phyloP scores from a whole-genome alignment of 805 yeast species.

The Zygosaccharomyces lentus region DNA sequence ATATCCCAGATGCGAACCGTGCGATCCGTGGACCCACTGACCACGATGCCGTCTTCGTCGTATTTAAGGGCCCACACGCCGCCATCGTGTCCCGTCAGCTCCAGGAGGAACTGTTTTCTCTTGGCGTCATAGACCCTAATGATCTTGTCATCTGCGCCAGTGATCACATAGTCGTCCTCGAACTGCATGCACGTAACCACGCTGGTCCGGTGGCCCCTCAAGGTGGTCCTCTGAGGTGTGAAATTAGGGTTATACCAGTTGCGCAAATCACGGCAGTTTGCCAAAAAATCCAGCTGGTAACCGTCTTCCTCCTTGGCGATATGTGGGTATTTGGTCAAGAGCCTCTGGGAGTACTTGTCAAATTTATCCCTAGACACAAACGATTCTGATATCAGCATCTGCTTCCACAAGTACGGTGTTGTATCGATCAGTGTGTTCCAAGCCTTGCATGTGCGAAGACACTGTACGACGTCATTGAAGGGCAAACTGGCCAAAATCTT shows the following conservation, averaged over 20 bases:
- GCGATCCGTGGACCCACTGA: conserved; percentile 92
- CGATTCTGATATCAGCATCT: conserved; percentile 57
- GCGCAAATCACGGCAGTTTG: conserved; percentile 51
- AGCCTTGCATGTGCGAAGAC: conserved; percentile 57
- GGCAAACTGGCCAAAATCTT: conserved; percentile 64
- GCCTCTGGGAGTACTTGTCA: conserved; percentile 28
- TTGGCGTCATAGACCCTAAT: conserved; percentile 77
- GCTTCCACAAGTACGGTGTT: conserved; percentile 65
- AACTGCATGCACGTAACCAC: conserved; percentile 95
- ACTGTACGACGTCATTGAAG: conserved; percentile 52
- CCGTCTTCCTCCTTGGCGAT: conserved; percentile 33
- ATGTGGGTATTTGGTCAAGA: conserved; percentile 26
- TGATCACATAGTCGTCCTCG: conserved; percentile 83
- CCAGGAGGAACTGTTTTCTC: conserved; percentile 59
- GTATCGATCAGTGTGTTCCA: conserved; percentile 69
- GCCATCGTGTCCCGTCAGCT: conserved; percentile 85
- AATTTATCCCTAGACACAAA: conserved; percentile 49
- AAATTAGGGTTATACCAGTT: conserved; percentile 80
- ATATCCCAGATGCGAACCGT: conserved; percentile 94
- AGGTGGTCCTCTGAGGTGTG: conserved; percentile 61
- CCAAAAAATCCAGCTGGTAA: conserved; percentile 42
- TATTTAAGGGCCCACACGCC: conserved; percentile 99
- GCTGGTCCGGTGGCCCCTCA: conserved; percentile 66
- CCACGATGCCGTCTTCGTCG: conserved; percentile 63
- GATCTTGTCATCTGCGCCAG: conserved; percentile 85